Base-by-base conservation (phyloP, 2,329 filamentous ascomycete genomes). In the Aureobasidium sp. region DNA sequence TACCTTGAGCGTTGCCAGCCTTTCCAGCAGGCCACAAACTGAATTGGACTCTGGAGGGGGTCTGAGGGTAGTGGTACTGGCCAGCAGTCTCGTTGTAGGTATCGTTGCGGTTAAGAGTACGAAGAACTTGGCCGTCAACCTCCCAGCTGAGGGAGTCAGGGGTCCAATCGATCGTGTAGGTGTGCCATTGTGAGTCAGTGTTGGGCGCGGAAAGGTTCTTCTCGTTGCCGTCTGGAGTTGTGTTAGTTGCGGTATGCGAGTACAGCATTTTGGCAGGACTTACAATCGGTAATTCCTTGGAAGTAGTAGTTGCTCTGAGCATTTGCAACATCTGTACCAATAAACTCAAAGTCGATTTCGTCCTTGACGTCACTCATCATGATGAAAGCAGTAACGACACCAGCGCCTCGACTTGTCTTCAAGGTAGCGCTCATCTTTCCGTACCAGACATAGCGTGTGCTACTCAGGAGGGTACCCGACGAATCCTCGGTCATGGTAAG, bases 371-470 rank as follows among this genome's bases (percentile, higher is more conserved):
- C 93, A 39, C 89, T 92, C 75, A 97, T 85, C 71, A 97, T 80
- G 73, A 99, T 99, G 73, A 99, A 99, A 33, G 91, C 93, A 1
- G 91, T 95, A n/a, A 99, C 89, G 24, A 99, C 94, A 81, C 94
- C 94, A 49, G 81, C 78, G 62, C 91, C 92, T 70, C 89, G 86
- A 66, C 87, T 88, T 0, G 91, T 93, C 81, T 91, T 94, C 74
- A 97, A 80, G 62, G 79, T 89, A 60, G 90, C 91, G 74, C 88
- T 89, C 70, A 96, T 87, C 75, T 89, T 96, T 71, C 94, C 94
- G 75, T 97, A 99, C 94, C 94, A 97, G 76, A 99, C 87, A 77
- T 97, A 97, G 67, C 85, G 81, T 62, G 91, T 93, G 66, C 84
- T 86, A 27, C 91, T 89, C 61, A 99, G 77, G 49, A 99, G 84